Base-by-base conservation (phyloP, 192 early-diverging fungal species). In the Rhizophagus sp. region DNA sequence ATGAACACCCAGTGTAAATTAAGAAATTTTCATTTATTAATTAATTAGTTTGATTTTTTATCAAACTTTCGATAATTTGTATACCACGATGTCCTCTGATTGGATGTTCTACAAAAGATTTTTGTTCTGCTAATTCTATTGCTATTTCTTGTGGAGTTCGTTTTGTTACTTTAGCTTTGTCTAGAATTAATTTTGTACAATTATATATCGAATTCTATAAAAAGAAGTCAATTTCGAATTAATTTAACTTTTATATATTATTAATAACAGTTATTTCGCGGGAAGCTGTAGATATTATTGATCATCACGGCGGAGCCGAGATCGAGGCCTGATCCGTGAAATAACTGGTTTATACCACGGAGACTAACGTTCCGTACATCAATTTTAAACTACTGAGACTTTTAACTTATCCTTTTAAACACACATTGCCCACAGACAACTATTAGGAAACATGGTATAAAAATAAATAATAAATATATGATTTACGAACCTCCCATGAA, bases 201-300 rank as follows among this genome's bases (percentile, higher is more conserved):
- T 84, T 87, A 50, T 84, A 87, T 24, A 87, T 86, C 63, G 86
- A 80, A 65, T 87, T 76, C 65, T 84, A 80, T 73, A 78, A 41
- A 41, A 82, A 22, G 11, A 27, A 69, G 15, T 49, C 80, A 62
- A 81, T n/a, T 41, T 81, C 13, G 44, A 34, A 75, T 39, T 39
- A 66, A 80, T 39, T n/a, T 41, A 0, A 7, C 5, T 41, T 41
- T 8, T 7, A 41, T 41, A 41, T 41, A 41, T 41, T 30, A 30
- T 30, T 30, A 30, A 30, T 30, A 30, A 30, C 30, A 30, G 30
- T 30, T 30, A 30, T 30, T 30, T 30, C 30, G 1, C 30, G 30
- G 30, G n/a, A n/a, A n/a, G n/a, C n/a, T n/a, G n/a, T n/a, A n/a
- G n/a, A n/a, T n/a, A n/a, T n/a, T n/a, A n/a, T n/a, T n/a, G n/a